Evolutionary conservation across 257 asterid genomes (phyloP).

Genomic region (Henckelia pumila): DNA sequence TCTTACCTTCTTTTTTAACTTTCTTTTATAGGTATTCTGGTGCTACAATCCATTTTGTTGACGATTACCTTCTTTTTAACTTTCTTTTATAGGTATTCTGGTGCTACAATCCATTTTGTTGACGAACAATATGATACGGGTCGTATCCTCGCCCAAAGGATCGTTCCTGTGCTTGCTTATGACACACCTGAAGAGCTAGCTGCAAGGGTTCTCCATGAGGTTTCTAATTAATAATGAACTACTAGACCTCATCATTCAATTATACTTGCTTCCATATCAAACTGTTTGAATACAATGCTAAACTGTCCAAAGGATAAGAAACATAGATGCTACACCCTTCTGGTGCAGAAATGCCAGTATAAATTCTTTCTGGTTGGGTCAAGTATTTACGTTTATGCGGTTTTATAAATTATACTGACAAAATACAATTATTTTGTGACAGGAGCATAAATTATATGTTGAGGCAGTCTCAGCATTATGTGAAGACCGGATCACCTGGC

Average conservation of each 20-base stretch:
- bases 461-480: slow-evolving; percentile 66
- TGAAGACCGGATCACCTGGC: slow-evolving; percentile 67
- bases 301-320: neutral
- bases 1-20: neutral
- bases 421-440: neutral
- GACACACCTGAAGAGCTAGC: slow-evolving; percentile 85
- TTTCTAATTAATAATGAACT: slow-evolving; percentile 15
- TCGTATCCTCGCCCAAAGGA: slow-evolving; percentile 74
- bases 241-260: slow-evolving; percentile 3
- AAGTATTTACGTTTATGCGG: neutral
- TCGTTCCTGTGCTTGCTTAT: slow-evolving; percentile 71
- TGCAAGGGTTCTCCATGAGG: slow-evolving; percentile 78
- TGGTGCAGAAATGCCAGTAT: neutral
- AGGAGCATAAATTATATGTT: slow-evolving; percentile 72
- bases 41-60: slow-evolving; percentile 76
- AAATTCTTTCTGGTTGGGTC: neutral
- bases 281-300: neutral
- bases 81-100: slow-evolving; percentile 52
- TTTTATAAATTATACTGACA: neutral
- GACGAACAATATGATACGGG: slow-evolving; percentile 85
- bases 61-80: slow-evolving; percentile 45
- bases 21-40: slow-evolving; percentile 59
- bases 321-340: neutral
- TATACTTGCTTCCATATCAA: neutral
- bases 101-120: slow-evolving; percentile 76